A percentile compares a stretch with the other conserved stretches of the same genome.
These are phyloP conservation scores for Lentinus brumalis DNA, from an alignment of 768 basidiomycete species.

Conservation along the genomic window DNA sequence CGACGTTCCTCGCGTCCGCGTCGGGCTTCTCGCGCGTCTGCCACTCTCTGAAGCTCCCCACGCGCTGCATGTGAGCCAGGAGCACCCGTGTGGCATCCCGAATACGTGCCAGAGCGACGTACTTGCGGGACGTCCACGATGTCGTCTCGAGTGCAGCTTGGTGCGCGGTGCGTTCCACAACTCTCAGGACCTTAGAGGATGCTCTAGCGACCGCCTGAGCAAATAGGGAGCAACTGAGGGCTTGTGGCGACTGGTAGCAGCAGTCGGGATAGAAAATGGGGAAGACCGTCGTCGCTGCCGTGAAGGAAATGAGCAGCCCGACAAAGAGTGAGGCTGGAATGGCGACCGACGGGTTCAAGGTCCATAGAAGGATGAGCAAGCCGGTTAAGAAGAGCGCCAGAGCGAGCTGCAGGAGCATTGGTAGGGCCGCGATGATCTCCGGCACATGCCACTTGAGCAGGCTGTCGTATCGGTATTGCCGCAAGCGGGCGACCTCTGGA, in stretches of 20 bases:
- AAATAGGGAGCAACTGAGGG: constrained; percentile 5
- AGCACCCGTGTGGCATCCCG: background rate
- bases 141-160: background rate
- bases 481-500: constrained; percentile 15
- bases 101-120: background rate
- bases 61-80: background rate
- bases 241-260: constrained; percentile 20
- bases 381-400: constrained; percentile 12
- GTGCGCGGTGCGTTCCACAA: background rate
- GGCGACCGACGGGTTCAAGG: constrained; percentile 1
- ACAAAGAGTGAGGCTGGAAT: background rate
- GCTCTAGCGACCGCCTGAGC: background rate
- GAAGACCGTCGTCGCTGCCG: constrained; percentile 1
- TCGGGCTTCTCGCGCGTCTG: constrained; percentile 9
- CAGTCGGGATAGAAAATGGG: constrained; percentile 14
- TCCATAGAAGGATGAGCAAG: constrained; percentile 13
- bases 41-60: constrained; percentile 1
- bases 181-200: background rate
- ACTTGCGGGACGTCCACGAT: background rate
- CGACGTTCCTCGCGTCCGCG: background rate
- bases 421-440: constrained; percentile 23
- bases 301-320: constrained; percentile 2
- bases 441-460: constrained; percentile 24
- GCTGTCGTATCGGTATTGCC: constrained; percentile 29
- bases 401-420: constrained; percentile 25